phyloP scores from a whole-genome alignment of 306 rosid species.

The Acacia melanoxylon region DNA sequence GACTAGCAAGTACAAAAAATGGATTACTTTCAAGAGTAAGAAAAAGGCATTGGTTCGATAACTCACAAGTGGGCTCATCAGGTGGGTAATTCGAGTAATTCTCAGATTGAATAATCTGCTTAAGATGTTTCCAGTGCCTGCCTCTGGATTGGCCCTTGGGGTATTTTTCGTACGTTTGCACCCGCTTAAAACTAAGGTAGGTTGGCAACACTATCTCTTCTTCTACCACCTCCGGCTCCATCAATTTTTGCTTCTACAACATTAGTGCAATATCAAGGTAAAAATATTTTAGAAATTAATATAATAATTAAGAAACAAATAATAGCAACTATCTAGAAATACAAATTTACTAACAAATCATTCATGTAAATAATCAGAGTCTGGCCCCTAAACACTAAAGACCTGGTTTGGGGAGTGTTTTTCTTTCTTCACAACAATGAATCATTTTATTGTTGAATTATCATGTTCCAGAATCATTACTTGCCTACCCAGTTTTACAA shows the following conservation, averaged over 20 bases:
- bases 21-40: neutral
- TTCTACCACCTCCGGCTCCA: conserved; percentile 74
- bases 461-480: neutral
- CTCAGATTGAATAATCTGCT: conserved; percentile 92
- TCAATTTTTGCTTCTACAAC: conserved; percentile 30
- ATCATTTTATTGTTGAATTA: neutral
- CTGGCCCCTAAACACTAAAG: neutral
- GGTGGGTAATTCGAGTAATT: conserved; percentile 71
- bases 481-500: neutral
- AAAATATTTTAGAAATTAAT: neutral
- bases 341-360: neutral
- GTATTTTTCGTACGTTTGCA: conserved; percentile 85
- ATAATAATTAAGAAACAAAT: neutral
- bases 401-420: neutral
- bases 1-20: neutral
- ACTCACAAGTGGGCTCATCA: conserved; percentile 78
- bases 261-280: neutral
- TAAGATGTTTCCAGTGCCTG: conserved; percentile 94
- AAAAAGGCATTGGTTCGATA: neutral
- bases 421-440: neutral
- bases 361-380: neutral
- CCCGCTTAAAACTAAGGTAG: conserved; percentile 70
- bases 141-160: conserved; percentile 90
- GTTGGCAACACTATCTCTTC: conserved; percentile 85
- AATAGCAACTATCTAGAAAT: neutral